These are phyloP conservation scores for Verticillium zaregamsianum DNA, from an alignment of 2,329 filamentous ascomycete species.

Conservation along the genomic window DNA sequence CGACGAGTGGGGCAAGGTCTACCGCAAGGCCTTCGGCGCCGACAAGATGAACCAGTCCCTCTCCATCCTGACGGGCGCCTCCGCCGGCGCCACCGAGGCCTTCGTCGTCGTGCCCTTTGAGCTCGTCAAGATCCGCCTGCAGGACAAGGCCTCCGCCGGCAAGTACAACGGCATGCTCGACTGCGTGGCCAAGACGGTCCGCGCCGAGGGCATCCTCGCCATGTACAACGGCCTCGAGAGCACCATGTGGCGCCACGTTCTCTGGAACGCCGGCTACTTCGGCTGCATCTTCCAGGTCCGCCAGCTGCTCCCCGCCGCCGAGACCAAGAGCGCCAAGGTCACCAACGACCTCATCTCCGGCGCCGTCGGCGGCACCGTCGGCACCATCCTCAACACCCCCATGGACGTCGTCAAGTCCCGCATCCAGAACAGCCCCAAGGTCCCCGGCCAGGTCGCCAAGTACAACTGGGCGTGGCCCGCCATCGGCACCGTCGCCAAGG, in stretches of 20 bases:
- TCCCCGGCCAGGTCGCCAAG: slow-evolving; percentile 79
- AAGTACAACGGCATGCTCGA: slow-evolving; percentile 83
- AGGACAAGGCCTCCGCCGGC: slow-evolving; percentile 88
- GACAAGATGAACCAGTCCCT: slow-evolving; percentile 87
- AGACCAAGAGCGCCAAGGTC: slow-evolving; percentile 77
- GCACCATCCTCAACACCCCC: slow-evolving; percentile 91
- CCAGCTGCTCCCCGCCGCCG: slow-evolving; percentile 73
- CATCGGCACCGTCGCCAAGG: slow-evolving; percentile 79
- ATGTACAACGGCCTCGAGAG: slow-evolving; percentile 97
- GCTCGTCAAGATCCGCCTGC: slow-evolving; percentile 95
- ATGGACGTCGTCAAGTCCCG: slow-evolving; percentile 98
- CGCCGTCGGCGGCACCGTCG: slow-evolving; percentile 78
- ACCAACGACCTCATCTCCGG: slow-evolving; percentile 85
- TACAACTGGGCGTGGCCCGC: slow-evolving; percentile 98
- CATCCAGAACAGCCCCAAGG: slow-evolving; percentile 88
- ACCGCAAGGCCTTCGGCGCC: slow-evolving; percentile 79
- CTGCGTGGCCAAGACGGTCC: slow-evolving; percentile 76
- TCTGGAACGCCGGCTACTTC: slow-evolving; percentile 95
- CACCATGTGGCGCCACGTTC: slow-evolving; percentile 88
- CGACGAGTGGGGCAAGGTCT: slow-evolving; percentile 95
- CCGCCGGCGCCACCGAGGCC: slow-evolving; percentile 90
- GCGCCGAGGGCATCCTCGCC: slow-evolving; percentile 76
- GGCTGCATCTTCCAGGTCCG: slow-evolving; percentile 98
- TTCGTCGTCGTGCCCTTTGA: slow-evolving; percentile 98
- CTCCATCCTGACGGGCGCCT: slow-evolving; percentile 88